A percentile compares a stretch with the other conserved stretches of the same genome.
These are phyloP conservation scores for Rhodotorula graminis DNA, from an alignment of 768 basidiomycete genomes.

Conservation along the genomic window DNA sequence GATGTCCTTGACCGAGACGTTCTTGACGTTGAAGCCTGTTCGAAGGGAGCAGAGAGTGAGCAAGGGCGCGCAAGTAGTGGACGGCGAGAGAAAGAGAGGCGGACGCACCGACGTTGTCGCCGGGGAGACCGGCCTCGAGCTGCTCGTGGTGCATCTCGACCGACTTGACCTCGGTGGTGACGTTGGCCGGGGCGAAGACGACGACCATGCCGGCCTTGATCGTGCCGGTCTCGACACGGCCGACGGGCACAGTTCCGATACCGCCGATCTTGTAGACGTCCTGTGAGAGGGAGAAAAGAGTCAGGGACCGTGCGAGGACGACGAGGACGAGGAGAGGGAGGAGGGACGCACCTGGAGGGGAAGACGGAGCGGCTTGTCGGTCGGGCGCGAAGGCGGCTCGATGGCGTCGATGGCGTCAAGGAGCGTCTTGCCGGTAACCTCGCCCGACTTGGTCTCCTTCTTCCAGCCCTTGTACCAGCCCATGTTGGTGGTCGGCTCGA, in stretches of 20 bases:
- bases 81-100: constrained; percentile 51
- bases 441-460: constrained; percentile 90
- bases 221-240: constrained; percentile 99
- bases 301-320: constrained; percentile 43
- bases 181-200: constrained; percentile 90
- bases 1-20: constrained; percentile 99
- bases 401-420: constrained; percentile 99
- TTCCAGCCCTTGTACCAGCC: constrained; percentile 99
- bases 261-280: constrained; percentile 99
- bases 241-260: constrained; percentile 99
- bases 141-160: constrained; percentile 98
- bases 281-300: constrained; percentile 63
- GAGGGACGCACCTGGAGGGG: constrained; percentile 27
- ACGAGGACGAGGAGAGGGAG: neutral
- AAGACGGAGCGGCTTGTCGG: constrained; percentile 99
- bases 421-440: constrained; percentile 95
- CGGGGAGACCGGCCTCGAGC: constrained; percentile 86
- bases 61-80: neutral
- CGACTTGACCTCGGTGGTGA: constrained; percentile 99
- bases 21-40: constrained; percentile 55
- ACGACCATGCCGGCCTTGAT: constrained; percentile 99
- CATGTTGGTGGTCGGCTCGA: constrained; percentile 98
- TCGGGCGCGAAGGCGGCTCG: constrained; percentile 91
- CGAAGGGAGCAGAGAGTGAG: neutral
- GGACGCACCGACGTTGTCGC: constrained; percentile 79